These are phyloP conservation scores for Syzygium malaccense DNA, from an alignment of 441 rosid species.

Conservation along the genomic window DNA sequence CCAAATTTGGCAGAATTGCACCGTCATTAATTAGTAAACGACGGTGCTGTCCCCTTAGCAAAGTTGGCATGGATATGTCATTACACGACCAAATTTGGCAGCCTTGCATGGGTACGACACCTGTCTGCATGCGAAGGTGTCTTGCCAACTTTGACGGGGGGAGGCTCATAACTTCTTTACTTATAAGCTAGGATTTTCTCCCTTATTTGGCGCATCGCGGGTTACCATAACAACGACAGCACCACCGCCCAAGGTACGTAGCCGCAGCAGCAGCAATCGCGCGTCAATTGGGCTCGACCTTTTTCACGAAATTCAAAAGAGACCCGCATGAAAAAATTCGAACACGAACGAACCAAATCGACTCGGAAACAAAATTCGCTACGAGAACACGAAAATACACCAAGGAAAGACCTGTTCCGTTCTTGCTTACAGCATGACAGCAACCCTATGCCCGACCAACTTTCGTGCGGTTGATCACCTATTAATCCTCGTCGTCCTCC, in stretches of 20 bases:
- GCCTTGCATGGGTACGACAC: neutral
- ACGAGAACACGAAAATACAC: neutral
- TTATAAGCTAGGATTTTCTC: neutral
- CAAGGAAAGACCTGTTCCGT: neutral
- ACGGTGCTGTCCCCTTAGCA: too few relatives aligned
- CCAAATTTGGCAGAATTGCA: too few relatives aligned
- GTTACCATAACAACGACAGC: too few relatives aligned
- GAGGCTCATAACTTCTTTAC: neutral
- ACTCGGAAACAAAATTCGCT: neutral
- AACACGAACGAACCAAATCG: neutral
- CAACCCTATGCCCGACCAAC: neutral
- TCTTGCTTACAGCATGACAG: neutral
- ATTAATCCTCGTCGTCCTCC: neutral
- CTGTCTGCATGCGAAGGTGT: neutral
- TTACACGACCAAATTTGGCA: neutral
- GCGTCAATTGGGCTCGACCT: neutral
- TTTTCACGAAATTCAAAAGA: neutral
- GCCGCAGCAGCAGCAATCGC: neutral
- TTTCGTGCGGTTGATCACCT: neutral
- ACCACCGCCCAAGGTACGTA: neutral
- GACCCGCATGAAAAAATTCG: neutral
- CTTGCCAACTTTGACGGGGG: neutral
- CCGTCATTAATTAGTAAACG: too few relatives aligned
- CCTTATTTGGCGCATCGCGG: neutral
- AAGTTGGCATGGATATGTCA: neutral